phyloP scores from a whole-genome alignment of 176 grass and related monocot species.

The Avena insularis region DNA sequence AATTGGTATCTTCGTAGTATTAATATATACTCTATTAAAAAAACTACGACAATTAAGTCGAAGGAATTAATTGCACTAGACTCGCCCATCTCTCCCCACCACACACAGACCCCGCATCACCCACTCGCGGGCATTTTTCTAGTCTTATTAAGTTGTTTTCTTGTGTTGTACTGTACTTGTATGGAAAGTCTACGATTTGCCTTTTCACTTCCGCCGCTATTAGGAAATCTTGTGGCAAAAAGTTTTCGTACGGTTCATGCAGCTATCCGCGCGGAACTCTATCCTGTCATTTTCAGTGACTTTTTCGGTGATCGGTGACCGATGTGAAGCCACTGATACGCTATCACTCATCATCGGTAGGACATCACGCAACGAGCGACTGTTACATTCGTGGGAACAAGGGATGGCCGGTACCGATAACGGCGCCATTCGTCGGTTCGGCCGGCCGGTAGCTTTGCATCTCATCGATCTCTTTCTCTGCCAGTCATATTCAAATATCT shows the following conservation, averaged over 20 bases:
- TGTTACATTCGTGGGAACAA: slow-evolving; percentile 36
- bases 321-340: slow-evolving; percentile 35
- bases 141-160: neutral
- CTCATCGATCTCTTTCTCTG: neutral
- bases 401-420: slow-evolving; percentile 37
- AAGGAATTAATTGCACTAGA: too few relatives aligned
- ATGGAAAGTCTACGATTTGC: neutral
- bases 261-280: neutral
- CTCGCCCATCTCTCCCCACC: neutral
- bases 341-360: neutral
- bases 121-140: neutral
- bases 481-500: slow-evolving; percentile 15
- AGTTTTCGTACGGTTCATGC: neutral
- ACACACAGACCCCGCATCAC: neutral
- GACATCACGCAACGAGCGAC: neutral
- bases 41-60: too few relatives aligned
- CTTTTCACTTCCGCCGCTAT: neutral
- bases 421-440: slow-evolving; percentile 21
- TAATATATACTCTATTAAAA: too few relatives aligned
- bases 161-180: neutral
- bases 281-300: neutral
- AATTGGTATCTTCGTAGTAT: too few relatives aligned
- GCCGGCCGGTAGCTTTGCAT: slow-evolving; percentile 10
- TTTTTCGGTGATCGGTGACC: neutral
- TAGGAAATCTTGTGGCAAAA: neutral